phyloP scores from a whole-genome alignment of 345 rosid genomes.

The Gossypium bickii region DNA sequence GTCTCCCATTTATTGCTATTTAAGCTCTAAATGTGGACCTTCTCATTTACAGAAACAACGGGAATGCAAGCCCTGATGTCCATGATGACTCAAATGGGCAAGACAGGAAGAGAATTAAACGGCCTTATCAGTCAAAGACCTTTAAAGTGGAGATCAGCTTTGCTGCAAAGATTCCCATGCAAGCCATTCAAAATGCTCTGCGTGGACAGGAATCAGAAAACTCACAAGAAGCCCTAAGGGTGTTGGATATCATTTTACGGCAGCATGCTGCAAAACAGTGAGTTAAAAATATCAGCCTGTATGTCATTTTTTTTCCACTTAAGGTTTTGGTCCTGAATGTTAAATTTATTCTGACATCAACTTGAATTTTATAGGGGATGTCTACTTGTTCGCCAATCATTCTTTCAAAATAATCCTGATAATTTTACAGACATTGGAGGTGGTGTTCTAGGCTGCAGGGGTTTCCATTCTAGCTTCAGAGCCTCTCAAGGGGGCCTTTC shows the following conservation, averaged over 20 bases:
- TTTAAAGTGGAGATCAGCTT: conserved; percentile 63
- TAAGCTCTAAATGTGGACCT: neutral
- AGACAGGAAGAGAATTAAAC: conserved; percentile 65
- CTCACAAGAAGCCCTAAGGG: conserved; percentile 76
- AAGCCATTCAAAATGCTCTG: conserved; percentile 71
- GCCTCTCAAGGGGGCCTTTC: conserved; percentile 86
- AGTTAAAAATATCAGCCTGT: conserved; percentile 12
- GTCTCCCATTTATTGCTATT: neutral
- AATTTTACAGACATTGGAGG: conserved; percentile 75
- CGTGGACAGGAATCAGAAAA: conserved; percentile 77
- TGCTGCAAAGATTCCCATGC: conserved; percentile 84
- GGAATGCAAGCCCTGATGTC: conserved; percentile 49
- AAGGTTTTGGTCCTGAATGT: neutral
- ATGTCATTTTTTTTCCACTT: neutral
- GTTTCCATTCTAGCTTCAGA: conserved; percentile 84
- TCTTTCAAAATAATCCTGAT: conserved; percentile 67
- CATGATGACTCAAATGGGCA: conserved; percentile 38
- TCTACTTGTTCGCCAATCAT: conserved; percentile 87
- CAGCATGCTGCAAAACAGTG: conserved; percentile 89
- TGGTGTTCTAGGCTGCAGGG: conserved; percentile 79
- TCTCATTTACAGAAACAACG: conserved; percentile 37
- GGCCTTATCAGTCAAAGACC: conserved; percentile 53
- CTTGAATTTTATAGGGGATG: conserved; percentile 62
- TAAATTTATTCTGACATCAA: neutral
- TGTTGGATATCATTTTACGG: conserved; percentile 72